Evolutionary conservation across 441 rosid species (phyloP).

Genomic region (Populus tomentosa): DNA sequence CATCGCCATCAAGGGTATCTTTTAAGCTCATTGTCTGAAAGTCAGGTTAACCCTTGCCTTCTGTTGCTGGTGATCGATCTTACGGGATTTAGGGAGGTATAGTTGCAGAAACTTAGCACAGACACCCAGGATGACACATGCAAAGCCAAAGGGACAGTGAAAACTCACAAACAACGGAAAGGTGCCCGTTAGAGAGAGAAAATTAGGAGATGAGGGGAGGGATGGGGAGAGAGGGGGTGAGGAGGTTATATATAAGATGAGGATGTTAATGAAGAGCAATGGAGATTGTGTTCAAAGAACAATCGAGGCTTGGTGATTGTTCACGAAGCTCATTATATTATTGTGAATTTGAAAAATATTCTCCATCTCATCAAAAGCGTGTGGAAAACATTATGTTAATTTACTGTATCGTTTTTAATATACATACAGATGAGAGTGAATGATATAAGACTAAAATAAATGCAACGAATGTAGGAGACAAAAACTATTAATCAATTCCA

Average conservation of each 20-base stretch:
- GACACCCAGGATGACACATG: constrained; percentile 14
- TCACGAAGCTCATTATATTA: background rate
- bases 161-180: background rate
- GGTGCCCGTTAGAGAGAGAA: background rate
- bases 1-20: constrained; percentile 52
- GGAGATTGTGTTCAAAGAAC: background rate
- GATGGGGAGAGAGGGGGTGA: background rate
- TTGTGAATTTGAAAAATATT: no score
- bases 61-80: constrained; percentile 20
- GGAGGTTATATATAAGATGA: background rate
- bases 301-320: background rate
- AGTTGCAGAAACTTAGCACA: constrained; percentile 11
- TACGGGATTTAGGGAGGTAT: constrained; percentile 19
- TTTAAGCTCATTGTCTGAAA: constrained; percentile 19
- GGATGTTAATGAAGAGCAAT: background rate
- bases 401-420: no score
- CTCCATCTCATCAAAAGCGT: no score
- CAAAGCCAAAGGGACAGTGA: background rate
- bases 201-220: background rate
- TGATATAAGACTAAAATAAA: no score
- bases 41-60: constrained; percentile 22
- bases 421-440: no score
- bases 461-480: no score
- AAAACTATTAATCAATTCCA: no score
- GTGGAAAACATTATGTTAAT: no score